Percentiles rank a stretch among this genome's conserved stretches.
These are phyloP conservation scores for Comarum palustre DNA, from an alignment of 306 rosid species.

Conservation along the genomic window DNA sequence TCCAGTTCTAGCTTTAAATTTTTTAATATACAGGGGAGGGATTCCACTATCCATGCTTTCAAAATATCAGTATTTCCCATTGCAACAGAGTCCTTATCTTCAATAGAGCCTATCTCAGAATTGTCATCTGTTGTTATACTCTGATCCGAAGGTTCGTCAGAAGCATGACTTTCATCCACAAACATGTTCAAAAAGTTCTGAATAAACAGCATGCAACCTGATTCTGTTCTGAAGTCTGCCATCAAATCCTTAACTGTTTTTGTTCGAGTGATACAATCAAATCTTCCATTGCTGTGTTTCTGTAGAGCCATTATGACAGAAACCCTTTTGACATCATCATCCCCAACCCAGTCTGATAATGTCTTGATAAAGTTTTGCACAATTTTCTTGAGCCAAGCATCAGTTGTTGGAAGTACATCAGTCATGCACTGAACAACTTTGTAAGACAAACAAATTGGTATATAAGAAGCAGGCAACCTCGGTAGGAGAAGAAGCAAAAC, in stretches of 20 bases:
- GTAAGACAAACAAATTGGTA: constrained; percentile 61
- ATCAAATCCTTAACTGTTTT: constrained; percentile 71
- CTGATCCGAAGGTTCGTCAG: constrained; percentile 96
- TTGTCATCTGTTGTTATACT: constrained; percentile 97
- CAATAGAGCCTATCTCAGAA: constrained; percentile 78
- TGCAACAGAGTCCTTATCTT: constrained; percentile 68
- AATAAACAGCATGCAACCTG: constrained; percentile 82
- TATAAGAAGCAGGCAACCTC: constrained; percentile 70
- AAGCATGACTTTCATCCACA: constrained; percentile 70
- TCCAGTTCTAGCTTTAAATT: constrained; percentile 62
- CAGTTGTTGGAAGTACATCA: constrained; percentile 70
- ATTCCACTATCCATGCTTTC: constrained; percentile 90
- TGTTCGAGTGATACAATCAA: constrained; percentile 64
- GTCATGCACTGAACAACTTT: constrained; percentile 87
- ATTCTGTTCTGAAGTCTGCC: constrained; percentile 74
- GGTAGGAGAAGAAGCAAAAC: constrained; percentile 70
- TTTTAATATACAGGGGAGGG: constrained; percentile 72
- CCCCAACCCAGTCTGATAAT: constrained; percentile 67
- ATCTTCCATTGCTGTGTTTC: constrained; percentile 86
- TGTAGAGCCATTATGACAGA: constrained; percentile 81
- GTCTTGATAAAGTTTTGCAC: constrained; percentile 68
- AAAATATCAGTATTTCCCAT: constrained; percentile 66
- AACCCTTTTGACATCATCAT: constrained; percentile 78
- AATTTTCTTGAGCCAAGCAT: constrained; percentile 84
- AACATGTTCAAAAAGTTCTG: constrained; percentile 73